These are phyloP conservation scores for Fraxinus nigra DNA, from an alignment of 305 asterid species.

Conservation along the genomic window DNA sequence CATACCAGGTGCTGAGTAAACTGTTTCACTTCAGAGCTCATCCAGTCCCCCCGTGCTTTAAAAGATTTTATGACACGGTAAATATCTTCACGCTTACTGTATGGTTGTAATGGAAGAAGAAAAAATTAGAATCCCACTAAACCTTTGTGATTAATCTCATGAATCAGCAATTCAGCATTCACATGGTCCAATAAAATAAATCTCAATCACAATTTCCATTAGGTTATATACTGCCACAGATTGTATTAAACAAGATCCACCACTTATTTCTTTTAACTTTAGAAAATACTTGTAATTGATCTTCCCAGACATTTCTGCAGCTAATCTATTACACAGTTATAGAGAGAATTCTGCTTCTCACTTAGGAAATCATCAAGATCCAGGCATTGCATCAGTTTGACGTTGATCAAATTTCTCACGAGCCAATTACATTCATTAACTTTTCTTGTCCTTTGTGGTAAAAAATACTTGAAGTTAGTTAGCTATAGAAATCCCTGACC, in stretches of 20 bases:
- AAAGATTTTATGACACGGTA: slow-evolving; percentile 84
- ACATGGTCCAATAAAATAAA: not conserved
- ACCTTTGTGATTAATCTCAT: not conserved
- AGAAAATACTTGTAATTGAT: slow-evolving; percentile 5
- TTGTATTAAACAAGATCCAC: slow-evolving; percentile 18
- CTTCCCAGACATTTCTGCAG: slow-evolving; percentile 6
- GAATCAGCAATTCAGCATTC: slow-evolving; percentile 5
- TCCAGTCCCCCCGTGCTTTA: slow-evolving; percentile 57
- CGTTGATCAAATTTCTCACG: slow-evolving; percentile 1
- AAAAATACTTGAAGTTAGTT: not conserved
- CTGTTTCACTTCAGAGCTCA: slow-evolving; percentile 64
- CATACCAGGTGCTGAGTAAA: slow-evolving; percentile 76
- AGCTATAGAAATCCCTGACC: slow-evolving; percentile 8
- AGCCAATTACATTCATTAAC: not conserved
- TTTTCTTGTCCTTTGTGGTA: not conserved
- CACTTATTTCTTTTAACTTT: slow-evolving; percentile 3
- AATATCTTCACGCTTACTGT: slow-evolving; percentile 87
- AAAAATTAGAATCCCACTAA: slow-evolving; percentile 8
- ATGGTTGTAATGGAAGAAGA: slow-evolving; percentile 28
- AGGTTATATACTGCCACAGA: not conserved
- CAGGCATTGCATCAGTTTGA: slow-evolving; percentile 3
- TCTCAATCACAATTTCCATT: not conserved
- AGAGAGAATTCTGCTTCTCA: not conserved
- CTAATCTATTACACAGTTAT: slow-evolving; percentile 1
- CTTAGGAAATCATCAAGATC: slow-evolving; percentile 12